phyloP scores from a whole-genome alignment of 208 protist species.

The Acanthamoeba lenticulata region DNA sequence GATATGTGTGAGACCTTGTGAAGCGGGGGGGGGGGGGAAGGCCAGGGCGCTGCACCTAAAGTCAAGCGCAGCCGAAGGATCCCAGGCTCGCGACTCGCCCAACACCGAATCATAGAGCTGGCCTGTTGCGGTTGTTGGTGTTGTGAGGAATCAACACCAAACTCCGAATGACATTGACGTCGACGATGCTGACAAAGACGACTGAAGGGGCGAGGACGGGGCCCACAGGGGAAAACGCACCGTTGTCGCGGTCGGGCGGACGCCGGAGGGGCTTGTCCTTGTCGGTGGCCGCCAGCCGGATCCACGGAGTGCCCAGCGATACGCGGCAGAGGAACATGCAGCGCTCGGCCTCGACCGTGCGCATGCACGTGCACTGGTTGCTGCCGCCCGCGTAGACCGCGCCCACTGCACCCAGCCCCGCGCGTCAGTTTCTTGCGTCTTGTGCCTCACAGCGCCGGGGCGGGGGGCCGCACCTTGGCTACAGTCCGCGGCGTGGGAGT shows the following conservation, averaged over 20 bases:
- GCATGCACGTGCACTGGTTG: background rate
- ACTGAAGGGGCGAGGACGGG: too few species aligned
- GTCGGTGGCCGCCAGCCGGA: background rate
- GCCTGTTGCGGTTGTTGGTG: too few species aligned
- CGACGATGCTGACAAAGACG: too few species aligned
- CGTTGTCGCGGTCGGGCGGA: background rate
- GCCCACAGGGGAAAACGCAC: background rate
- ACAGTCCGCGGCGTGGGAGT: background rate
- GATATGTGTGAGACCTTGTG: too few species aligned
- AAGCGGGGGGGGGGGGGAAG: background rate
- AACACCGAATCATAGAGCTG: constrained; percentile 26
- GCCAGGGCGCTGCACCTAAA: background rate
- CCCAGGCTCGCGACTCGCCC: background rate
- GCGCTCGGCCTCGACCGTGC: background rate
- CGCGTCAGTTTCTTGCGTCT: too few species aligned
- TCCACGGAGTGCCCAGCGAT: background rate
- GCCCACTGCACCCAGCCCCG: background rate
- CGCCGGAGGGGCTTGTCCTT: background rate
- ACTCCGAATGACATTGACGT: too few species aligned
- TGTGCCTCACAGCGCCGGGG: too few species aligned
- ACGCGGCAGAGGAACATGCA: background rate
- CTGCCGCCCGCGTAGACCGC: background rate
- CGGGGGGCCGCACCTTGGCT: background rate
- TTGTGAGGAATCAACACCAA: too few species aligned
- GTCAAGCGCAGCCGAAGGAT: background rate